Percentiles rank a stretch among this genome's conserved stretches.
These are phyloP conservation scores for Venturia effusa DNA, from an alignment of 2,329 filamentous ascomycete genomes.

Conservation along the genomic window DNA sequence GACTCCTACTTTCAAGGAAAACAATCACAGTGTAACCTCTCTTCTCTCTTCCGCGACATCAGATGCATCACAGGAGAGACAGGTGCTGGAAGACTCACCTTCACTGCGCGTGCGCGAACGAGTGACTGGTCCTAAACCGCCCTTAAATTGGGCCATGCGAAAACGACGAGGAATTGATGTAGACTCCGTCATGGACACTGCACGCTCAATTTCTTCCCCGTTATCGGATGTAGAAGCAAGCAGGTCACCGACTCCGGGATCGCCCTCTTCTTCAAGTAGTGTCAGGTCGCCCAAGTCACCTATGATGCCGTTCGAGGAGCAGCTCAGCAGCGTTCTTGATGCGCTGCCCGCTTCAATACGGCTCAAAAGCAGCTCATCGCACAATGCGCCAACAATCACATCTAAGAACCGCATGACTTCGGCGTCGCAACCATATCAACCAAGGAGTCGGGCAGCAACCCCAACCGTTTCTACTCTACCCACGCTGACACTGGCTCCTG, in stretches of 20 bases:
- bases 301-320: constrained; percentile 9
- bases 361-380: constrained; percentile 45
- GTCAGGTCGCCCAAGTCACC: constrained; percentile 10
- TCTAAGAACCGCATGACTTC: constrained; percentile 17
- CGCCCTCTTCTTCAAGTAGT: constrained; percentile 2
- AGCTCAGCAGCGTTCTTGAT: constrained; percentile 13
- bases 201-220: background rate
- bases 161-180: constrained; percentile 22
- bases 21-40: constrained; percentile 5
- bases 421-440: constrained; percentile 18
- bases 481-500: constrained; percentile 9
- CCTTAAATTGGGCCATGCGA: constrained; percentile 32
- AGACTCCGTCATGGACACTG: background rate
- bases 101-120: constrained; percentile 17
- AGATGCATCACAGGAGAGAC: constrained; percentile 14
- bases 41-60: constrained; percentile 4
- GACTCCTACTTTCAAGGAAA: background rate
- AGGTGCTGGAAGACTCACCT: constrained; percentile 20
- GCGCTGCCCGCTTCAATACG: constrained; percentile 72
- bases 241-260: background rate
- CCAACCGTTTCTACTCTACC: constrained; percentile 9
- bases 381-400: constrained; percentile 21
- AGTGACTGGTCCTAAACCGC: constrained; percentile 22
- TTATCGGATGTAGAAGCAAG: constrained; percentile 4
- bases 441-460: constrained; percentile 24